Conservation (phyloP, 768 basidiomycete species). For the Melanogaster broomeanus region DNA sequence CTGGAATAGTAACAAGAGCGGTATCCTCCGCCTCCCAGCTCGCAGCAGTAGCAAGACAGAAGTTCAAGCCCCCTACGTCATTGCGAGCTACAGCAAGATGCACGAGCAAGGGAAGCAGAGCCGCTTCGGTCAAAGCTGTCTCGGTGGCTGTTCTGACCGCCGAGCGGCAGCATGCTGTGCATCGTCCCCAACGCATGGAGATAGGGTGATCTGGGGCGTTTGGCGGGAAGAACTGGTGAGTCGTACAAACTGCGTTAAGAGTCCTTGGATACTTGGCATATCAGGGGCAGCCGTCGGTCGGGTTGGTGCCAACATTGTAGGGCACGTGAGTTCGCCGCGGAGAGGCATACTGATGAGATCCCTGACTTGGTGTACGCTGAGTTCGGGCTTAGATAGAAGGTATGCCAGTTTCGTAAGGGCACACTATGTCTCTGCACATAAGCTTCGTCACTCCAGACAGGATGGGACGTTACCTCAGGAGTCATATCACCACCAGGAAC, state of each 20-base stretch:
- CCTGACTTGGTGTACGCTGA: slow-evolving; percentile 67
- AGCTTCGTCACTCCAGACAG: neutral
- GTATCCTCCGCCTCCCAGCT: slow-evolving; percentile 25
- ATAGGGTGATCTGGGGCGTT: slow-evolving; percentile 37
- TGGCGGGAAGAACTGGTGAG: slow-evolving; percentile 48
- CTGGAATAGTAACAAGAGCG: slow-evolving; percentile 41
- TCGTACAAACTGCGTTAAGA: slow-evolving; percentile 70
- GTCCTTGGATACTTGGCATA: slow-evolving; percentile 60
- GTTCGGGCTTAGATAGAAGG: slow-evolving; percentile 82
- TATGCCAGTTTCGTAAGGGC: slow-evolving; percentile 90
- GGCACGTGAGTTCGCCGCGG: slow-evolving; percentile 83
- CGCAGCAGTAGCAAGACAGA: slow-evolving; percentile 49
- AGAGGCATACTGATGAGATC: slow-evolving; percentile 74
- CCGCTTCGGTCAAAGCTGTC: slow-evolving; percentile 65
- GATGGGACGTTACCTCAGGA: slow-evolving; percentile 64
- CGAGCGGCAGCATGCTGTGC: slow-evolving; percentile 52
- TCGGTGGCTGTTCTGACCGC: slow-evolving; percentile 82
- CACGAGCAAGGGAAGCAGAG: slow-evolving; percentile 74
- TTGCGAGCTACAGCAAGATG: slow-evolving; percentile 77
- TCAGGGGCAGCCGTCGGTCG: slow-evolving; percentile 45
- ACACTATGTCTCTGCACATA: slow-evolving; percentile 50
- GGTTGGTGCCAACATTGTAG: slow-evolving; percentile 44
- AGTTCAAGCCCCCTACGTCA: slow-evolving; percentile 61
- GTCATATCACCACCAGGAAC: slow-evolving; percentile 93
- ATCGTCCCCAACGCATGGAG: slow-evolving; percentile 37